Evolutionary conservation across 192 early-diverging fungal species (phyloP), one percentile per base, ranked within the genome.

Genomic region (Rhizophlyctis rosea): DNA sequence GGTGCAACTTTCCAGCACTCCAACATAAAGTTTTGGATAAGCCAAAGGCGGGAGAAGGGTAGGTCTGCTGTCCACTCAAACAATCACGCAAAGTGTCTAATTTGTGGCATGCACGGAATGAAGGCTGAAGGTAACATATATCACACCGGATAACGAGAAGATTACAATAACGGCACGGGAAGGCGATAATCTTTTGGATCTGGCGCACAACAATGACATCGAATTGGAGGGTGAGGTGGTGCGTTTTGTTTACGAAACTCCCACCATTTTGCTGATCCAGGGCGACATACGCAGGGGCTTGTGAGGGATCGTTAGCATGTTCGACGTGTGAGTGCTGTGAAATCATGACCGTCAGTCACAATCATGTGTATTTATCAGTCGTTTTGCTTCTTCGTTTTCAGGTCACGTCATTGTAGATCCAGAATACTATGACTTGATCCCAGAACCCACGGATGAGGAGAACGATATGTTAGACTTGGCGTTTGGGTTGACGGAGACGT

Each of bases 401-500:
- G 68, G 77, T 76, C 96, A 98, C 71, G 88, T 98, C 31, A 89
- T 98, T 27, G 71, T 92, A 58, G 89, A 91, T 1, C 85, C 83
- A 25, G 74, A 88, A 28, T 85, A 88, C 60, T 98, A 86, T 74
- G 83, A 91, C 34, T 86, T 83, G 61, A 78, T 98, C 53, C 90
- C 89, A 23, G 94, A 96, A 69, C 96, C 96, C 2, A 84, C 88
- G 3, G 96, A 98, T 71, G 96, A 98, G 67, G 96, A 98, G 62
- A 94, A 96, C 67, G 96, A 98, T 72, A 96, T 98, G 94, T 72
- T 98, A 47, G 96, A 98, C 78, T 65, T 98, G 64, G 94, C 94
- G 14, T 98, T 94, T 81, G 94, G 91, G 11, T 79, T 96, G 59
- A 95, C 94, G 11, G 93, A 96, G 50, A 98, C 94, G 81, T 96